Conservation (phyloP, 306 rosid species). For the Begonia masoniana region DNA sequence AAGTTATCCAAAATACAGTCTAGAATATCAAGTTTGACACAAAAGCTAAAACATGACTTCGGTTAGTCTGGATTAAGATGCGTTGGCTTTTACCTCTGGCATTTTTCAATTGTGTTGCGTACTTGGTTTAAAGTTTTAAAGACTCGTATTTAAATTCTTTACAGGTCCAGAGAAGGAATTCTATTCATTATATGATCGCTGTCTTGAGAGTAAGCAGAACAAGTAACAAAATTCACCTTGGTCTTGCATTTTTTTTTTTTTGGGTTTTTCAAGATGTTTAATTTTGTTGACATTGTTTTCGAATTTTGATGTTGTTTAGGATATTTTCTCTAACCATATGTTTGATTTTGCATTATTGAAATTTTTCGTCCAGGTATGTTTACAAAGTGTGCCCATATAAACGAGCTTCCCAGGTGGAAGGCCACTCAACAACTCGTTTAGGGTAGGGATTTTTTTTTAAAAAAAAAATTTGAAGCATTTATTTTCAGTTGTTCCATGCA, state of each 20-base stretch:
- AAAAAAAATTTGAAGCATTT: too few relatives aligned
- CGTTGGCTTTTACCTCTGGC: background rate
- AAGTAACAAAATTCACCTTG: constrained; percentile 38
- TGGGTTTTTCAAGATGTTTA: background rate
- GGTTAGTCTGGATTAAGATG: constrained; percentile 40
- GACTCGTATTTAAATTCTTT: too few relatives aligned
- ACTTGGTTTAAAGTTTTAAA: too few relatives aligned
- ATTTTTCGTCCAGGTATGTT: constrained; percentile 57
- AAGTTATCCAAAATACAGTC: constrained; percentile 78
- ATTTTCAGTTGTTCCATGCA: too few relatives aligned
- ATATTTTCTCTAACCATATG: background rate
- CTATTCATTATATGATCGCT: constrained; percentile 69
- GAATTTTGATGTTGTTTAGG: constrained; percentile 6
- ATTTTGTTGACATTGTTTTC: constrained; percentile 5
- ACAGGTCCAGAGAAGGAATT: constrained; percentile 89
- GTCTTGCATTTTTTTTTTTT: constrained; percentile 9
- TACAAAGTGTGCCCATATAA: constrained; percentile 96
- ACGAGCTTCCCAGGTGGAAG: constrained; percentile 89
- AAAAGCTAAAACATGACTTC: constrained; percentile 75
- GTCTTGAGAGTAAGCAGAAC: constrained; percentile 89
- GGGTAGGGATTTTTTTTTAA: constrained; percentile 44
- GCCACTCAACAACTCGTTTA: constrained; percentile 70
- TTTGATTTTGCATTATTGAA: too few relatives aligned
- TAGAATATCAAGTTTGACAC: constrained; percentile 67
- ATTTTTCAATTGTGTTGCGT: background rate